phyloP scores from a whole-genome alignment of 106 monocot species.

The Allium sativum region DNA sequence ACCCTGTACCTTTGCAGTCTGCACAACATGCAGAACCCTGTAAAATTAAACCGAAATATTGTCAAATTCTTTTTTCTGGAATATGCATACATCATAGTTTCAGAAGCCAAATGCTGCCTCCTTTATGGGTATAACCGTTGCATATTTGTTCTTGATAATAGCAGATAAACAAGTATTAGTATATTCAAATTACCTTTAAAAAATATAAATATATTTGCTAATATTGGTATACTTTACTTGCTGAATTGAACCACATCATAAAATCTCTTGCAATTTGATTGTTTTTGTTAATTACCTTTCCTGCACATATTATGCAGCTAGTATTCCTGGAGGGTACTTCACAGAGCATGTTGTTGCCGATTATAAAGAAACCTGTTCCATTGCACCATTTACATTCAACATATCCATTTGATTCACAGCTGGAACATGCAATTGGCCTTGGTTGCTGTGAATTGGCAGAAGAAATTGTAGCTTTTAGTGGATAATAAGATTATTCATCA shows the following conservation, averaged over 20 bases:
- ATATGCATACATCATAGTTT: background rate
- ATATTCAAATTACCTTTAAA: background rate
- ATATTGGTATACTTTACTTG: background rate
- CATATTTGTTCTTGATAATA: background rate
- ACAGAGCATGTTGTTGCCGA: constrained; percentile 83
- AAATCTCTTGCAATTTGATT: too few relatives aligned
- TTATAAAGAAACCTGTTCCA: constrained; percentile 92
- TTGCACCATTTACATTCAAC: constrained; percentile 88
- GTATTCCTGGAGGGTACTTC: constrained; percentile 92
- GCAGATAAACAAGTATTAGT: background rate
- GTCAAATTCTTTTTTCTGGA: background rate
- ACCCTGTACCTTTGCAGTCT: constrained; percentile 90
- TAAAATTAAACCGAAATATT: background rate
- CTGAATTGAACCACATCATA: too few relatives aligned
- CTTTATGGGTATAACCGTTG: background rate
- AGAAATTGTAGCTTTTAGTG: background rate
- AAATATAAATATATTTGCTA: background rate
- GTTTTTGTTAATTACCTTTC: constrained; percentile 45
- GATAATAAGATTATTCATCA: too few relatives aligned
- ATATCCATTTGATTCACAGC: constrained; percentile 64
- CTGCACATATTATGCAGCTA: constrained; percentile 65
- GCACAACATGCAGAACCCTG: constrained; percentile 66
- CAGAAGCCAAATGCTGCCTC: background rate
- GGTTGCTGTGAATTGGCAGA: constrained; percentile 56
- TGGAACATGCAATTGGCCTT: constrained; percentile 60